A percentile compares a stretch with the other conserved stretches of the same genome.
These are phyloP conservation scores for Trichoderma simmonsii DNA, from an alignment of 2,329 filamentous ascomycete genomes.

Conservation along the genomic window DNA sequence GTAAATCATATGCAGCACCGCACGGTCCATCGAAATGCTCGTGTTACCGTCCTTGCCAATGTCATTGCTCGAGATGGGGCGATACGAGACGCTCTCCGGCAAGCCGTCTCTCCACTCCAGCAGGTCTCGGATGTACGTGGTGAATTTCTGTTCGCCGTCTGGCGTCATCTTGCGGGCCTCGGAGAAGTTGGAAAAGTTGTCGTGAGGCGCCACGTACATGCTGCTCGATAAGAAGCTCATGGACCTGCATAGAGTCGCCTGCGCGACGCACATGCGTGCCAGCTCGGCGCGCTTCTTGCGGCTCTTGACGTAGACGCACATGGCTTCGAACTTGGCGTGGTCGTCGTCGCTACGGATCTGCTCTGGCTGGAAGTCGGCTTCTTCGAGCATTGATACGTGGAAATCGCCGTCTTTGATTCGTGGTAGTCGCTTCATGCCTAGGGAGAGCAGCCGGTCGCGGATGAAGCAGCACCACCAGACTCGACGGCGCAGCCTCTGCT, in stretches of 20 bases:
- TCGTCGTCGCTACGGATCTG: slow-evolving; percentile 12
- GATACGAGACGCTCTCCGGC: slow-evolving; percentile 11
- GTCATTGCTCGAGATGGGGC: slow-evolving; percentile 12
- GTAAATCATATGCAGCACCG: slow-evolving; percentile 11
- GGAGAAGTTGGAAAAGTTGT: not conserved
- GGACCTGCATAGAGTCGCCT: slow-evolving; percentile 4
- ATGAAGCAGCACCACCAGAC: slow-evolving; percentile 17
- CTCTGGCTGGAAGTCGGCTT: slow-evolving; percentile 13
- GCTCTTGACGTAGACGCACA: slow-evolving; percentile 11
- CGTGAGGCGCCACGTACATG: slow-evolving; percentile 12
- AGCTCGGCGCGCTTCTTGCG: slow-evolving; percentile 14
- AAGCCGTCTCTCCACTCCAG: slow-evolving; percentile 11
- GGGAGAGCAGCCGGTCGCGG: slow-evolving; percentile 9
- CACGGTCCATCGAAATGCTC: slow-evolving; percentile 9
- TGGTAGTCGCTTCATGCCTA: slow-evolving; percentile 7
- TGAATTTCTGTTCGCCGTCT: slow-evolving; percentile 5
- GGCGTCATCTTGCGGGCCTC: not conserved
- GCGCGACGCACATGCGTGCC: slow-evolving; percentile 9
- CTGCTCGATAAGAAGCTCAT: slow-evolving; percentile 13
- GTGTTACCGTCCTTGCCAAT: slow-evolving; percentile 9
- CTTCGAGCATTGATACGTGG: slow-evolving; percentile 9
- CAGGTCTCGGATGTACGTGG: slow-evolving; percentile 15
- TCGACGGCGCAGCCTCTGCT: slow-evolving; percentile 1
- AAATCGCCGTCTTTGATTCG: slow-evolving; percentile 13
- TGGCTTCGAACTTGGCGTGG: slow-evolving; percentile 1